These are phyloP conservation scores for Neurospora pannonica DNA, from an alignment of 495 filamentous ascomycete genomes.

Conservation along the genomic window DNA sequence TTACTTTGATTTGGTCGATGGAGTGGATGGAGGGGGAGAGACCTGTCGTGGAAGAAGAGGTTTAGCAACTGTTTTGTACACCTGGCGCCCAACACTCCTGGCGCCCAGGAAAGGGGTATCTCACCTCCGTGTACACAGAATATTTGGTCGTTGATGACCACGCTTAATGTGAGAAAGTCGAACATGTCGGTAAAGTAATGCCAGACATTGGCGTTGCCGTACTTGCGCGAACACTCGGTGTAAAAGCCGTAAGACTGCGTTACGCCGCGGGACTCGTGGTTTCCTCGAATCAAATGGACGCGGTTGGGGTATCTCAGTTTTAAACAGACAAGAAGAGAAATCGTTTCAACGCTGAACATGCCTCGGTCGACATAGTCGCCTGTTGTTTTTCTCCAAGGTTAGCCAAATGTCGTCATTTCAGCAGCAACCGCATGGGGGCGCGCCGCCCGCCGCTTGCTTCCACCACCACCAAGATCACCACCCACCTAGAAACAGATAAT, in stretches of 20 bases:
- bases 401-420: background rate
- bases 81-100: background rate
- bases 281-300: constrained; percentile 88
- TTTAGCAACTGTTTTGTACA: background rate
- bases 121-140: constrained; percentile 91
- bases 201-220: constrained; percentile 97
- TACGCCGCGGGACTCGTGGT: constrained; percentile 94
- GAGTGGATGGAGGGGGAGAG: constrained; percentile 94
- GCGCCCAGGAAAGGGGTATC: background rate
- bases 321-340: constrained; percentile 88
- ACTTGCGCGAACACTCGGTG: constrained; percentile 94
- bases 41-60: constrained; percentile 29
- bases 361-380: constrained; percentile 97
- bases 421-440: background rate
- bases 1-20: constrained; percentile 98
- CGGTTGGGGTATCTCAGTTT: constrained; percentile 89
- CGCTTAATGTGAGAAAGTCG: constrained; percentile 90
- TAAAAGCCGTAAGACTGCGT: constrained; percentile 99
- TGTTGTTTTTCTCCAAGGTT: constrained; percentile 19
- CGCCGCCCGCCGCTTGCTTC: background rate
- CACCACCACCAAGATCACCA: background rate
- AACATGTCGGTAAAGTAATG: constrained; percentile 99
- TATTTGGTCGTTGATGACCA: constrained; percentile 97
- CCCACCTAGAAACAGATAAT: constrained; percentile 92
- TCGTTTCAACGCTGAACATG: constrained; percentile 94